A percentile compares a stretch with the other conserved stretches of the same genome.
Conservation (phyloP, 305 asterid genomes). For the Fraxinus ornus region DNA sequence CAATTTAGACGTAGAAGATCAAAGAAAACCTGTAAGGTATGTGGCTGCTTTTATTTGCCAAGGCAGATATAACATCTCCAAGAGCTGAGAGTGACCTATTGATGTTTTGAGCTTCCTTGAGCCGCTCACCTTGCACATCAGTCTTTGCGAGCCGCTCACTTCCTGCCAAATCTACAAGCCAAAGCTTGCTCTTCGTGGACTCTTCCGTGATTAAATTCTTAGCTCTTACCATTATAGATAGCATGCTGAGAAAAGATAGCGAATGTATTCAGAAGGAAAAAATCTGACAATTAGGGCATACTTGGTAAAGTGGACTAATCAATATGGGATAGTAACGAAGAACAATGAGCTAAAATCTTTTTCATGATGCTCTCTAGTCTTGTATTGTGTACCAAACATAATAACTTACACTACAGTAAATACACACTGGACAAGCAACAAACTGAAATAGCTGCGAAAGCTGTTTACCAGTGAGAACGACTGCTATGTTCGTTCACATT, state of each 20-base stretch:
- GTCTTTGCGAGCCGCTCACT: slow-evolving; percentile 98
- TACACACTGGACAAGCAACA: background rate
- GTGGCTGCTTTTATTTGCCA: slow-evolving; percentile 95
- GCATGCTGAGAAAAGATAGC: slow-evolving; percentile 58
- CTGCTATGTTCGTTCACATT: slow-evolving; percentile 97
- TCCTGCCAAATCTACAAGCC: slow-evolving; percentile 99
- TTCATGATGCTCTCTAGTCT: background rate
- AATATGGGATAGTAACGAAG: background rate
- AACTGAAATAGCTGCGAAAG: background rate
- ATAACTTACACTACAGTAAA: background rate
- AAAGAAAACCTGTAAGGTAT: slow-evolving; percentile 75
- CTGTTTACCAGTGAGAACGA: slow-evolving; percentile 89
- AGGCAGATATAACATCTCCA: slow-evolving; percentile 93
- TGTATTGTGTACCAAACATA: background rate
- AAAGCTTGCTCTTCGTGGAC: slow-evolving; percentile 93
- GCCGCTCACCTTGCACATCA: slow-evolving; percentile 93
- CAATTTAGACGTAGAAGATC: slow-evolving; percentile 1
- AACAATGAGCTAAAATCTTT: background rate
- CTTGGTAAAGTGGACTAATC: background rate
- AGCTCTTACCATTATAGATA: slow-evolving; percentile 78
- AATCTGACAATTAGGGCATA: background rate
- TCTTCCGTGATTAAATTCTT: slow-evolving; percentile 71
- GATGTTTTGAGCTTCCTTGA: slow-evolving; percentile 98
- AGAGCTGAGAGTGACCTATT: slow-evolving; percentile 95
- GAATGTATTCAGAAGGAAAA: background rate